Conservation (phyloP, 352 stramenopile genomes). For the Aphanomyces stellatus region DNA sequence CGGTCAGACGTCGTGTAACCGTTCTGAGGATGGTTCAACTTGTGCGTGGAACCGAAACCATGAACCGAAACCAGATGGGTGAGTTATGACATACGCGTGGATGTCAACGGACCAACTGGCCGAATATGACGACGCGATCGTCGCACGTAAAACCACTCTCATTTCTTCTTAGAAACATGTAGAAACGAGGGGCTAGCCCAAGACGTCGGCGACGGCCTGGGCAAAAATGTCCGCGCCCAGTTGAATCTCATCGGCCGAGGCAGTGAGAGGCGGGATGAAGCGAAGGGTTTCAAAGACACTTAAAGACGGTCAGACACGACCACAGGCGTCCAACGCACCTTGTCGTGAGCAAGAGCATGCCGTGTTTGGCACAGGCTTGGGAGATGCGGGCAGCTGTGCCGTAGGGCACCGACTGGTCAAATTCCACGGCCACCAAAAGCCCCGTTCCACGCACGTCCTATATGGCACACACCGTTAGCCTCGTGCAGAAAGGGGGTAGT, state of each 20-base stretch:
- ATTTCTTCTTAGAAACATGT: too few relatives aligned
- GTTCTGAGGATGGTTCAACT: too few relatives aligned
- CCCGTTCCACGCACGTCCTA: conserved; percentile 87
- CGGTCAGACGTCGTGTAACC: too few relatives aligned
- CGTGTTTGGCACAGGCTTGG: conserved; percentile 71
- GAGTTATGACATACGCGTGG: too few relatives aligned
- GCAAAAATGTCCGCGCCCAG: conserved; percentile 52
- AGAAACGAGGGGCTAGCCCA: background rate
- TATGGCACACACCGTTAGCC: background rate
- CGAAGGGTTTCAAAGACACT: conserved; percentile 87
- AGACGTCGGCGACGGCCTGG: conserved; percentile 38
- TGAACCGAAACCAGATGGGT: too few relatives aligned
- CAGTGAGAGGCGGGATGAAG: conserved; percentile 89
- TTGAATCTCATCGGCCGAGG: conserved; percentile 67
- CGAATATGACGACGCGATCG: too few relatives aligned
- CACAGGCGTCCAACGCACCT: conserved; percentile 14
- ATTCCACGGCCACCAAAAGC: conserved; percentile 90
- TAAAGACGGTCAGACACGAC: conserved; percentile 7
- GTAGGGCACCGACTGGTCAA: conserved; percentile 48
- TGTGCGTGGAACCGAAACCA: too few relatives aligned
- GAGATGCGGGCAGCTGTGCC: conserved; percentile 70
- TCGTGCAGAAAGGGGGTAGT: background rate
- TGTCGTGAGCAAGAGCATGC: conserved; percentile 88
- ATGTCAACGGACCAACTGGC: too few relatives aligned
- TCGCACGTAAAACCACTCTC: background rate